Evolutionary conservation across 768 basidiomycete species (phyloP), one percentile per base, ranked within the genome.

Genomic region (Russula earlei): DNA sequence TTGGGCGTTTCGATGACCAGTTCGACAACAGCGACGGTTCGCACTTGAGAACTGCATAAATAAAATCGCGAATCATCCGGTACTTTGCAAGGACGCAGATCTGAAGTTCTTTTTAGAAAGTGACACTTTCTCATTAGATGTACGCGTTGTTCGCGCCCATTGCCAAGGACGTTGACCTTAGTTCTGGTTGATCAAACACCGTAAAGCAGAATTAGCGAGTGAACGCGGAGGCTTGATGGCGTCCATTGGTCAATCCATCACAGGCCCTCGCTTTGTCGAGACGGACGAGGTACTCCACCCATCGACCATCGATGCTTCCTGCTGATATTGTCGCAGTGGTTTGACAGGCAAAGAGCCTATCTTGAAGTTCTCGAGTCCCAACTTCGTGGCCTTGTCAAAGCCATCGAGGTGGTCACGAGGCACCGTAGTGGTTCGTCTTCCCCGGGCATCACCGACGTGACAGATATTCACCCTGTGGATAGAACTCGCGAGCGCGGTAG

Each of bases 61-160:
- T 66, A 97, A 97, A 71, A 94, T 85, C 48, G 90, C 89, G 10
- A 87, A 88, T 62, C 96, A 99, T 67, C 92, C 94, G 0, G 83
- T 94, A 5, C 71, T 99, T 22, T 81, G 83, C 55, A 88, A 89
- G 67, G 96, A 99, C 65, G 68, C 84, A 2, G 95, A 97, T 67
- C 67, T 99, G 62, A 85, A 80, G 69, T 66, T 93, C 57, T 98
- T 99, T 72, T 71, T 99, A 66, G 95, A 98, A 68, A 89, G 85
- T 64, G 96, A 99, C 67, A 85, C 80, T 5, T 97, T 98, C 68
- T 73, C 86, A 12, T 72, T 92, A 54, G 96, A 98, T 70, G 91
- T 93, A 49, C 69, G 91, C 72, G 3, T 48, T 44, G 8, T n/a
- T n/a, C 24, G 36, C 20, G 10, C n/a, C 46, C 33, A 25, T 46